Conservation (phyloP, 257 asterid genomes). For the Fraxinus americana region DNA sequence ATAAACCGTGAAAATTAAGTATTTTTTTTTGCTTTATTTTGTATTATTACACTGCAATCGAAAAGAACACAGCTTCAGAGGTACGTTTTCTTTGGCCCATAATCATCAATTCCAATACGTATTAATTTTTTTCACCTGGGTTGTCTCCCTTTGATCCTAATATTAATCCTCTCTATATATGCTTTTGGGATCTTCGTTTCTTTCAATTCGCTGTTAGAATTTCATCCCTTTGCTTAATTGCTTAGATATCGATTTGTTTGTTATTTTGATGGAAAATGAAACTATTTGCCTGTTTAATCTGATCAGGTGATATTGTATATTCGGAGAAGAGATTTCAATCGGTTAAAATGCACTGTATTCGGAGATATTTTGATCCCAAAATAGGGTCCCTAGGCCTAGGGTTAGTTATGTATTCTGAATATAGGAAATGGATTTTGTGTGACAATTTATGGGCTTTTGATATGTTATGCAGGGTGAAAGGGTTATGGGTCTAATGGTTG, state of each 20-base stretch:
- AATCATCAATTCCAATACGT: conserved; percentile 13
- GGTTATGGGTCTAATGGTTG: conserved; percentile 24
- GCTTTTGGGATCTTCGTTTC: conserved; percentile 37
- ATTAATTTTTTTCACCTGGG: conserved; percentile 32
- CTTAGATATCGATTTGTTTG: neutral
- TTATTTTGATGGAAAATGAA: conserved; percentile 19
- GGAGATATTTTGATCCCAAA: conserved; percentile 35
- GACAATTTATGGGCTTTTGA: conserved; percentile 29
- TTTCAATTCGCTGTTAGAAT: conserved; percentile 4
- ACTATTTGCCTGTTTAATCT: conserved; percentile 28
- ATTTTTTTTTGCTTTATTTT: conserved; percentile 23
- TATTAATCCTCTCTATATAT: conserved; percentile 21
- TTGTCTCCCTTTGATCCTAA: conserved; percentile 29
- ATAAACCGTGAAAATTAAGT: conserved; percentile 34
- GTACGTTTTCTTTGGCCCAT: conserved; percentile 37
- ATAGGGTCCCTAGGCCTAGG: conserved; percentile 44
- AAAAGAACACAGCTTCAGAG: conserved; percentile 44
- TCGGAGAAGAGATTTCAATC: conserved; percentile 38
- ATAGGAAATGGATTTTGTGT: conserved; percentile 45
- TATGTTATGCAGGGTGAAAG: conserved; percentile 28
- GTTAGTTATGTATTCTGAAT: conserved; percentile 36
- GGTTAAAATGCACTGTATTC: conserved; percentile 30
- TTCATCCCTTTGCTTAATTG: conserved; percentile 10
- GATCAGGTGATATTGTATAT: conserved; percentile 66
- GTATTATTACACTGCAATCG: conserved; percentile 44